Evolutionary conservation across 2,329 filamentous ascomycete genomes (phyloP).

Genomic region (Pseudophaeomoniella oleicola): DNA sequence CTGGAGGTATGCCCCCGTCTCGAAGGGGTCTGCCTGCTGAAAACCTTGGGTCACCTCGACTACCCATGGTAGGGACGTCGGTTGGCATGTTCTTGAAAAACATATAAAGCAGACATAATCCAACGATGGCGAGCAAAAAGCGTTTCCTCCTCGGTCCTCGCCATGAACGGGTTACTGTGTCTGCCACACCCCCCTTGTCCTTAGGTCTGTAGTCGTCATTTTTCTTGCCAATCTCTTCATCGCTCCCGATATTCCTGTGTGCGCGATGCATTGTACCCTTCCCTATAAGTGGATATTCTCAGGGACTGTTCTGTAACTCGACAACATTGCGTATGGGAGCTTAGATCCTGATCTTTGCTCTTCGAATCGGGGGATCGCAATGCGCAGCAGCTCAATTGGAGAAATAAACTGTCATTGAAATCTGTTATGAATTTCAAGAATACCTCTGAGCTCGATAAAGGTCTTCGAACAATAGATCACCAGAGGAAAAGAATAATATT

Average conservation of each 20-base stretch:
- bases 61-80: slow-evolving; percentile 22
- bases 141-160: slow-evolving; percentile 31
- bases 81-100: slow-evolving; percentile 51
- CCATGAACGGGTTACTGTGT: slow-evolving; percentile 17
- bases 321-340: background rate
- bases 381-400: too few relatives aligned
- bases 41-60: slow-evolving; percentile 16
- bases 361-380: too few relatives aligned
- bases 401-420: too few relatives aligned
- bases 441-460: too few relatives aligned
- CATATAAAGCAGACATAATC: slow-evolving; percentile 42
- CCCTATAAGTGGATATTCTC: background rate
- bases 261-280: background rate
- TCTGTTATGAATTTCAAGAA: too few relatives aligned
- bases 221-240: slow-evolving; percentile 52
- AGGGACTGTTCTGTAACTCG: background rate
- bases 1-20: too few relatives aligned
- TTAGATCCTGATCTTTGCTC: too few relatives aligned
- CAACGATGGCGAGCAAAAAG: slow-evolving; percentile 30
- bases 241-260: slow-evolving; percentile 14
- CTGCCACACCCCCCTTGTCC: slow-evolving; percentile 13
- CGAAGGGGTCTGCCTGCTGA: background rate
- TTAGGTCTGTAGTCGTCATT: slow-evolving; percentile 43
- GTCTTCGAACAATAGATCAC: too few relatives aligned
- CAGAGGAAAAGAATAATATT: too few relatives aligned